Evolutionary conservation across 257 asterid genomes (phyloP), one percentile per base, ranked within the genome.

Genomic region (Scutellaria minor): DNA sequence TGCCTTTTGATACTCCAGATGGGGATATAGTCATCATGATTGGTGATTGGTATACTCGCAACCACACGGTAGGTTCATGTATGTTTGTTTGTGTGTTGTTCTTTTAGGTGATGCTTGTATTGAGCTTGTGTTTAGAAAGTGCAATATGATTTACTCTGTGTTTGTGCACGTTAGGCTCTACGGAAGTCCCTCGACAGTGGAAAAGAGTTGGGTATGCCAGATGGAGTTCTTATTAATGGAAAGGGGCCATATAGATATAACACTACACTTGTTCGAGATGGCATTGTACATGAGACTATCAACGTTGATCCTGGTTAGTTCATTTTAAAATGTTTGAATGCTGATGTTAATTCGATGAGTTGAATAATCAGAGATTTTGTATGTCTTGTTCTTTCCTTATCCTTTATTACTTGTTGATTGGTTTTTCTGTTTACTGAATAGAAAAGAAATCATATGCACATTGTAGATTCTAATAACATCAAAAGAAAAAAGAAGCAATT

Each of bases 31-130:
- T 37, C 44, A 57, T 57, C 20, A 57, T 12, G 64, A 27, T 57
- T 27, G 64, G 64, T 57, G 64, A 57, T 57, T 57, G 64, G 64
- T 57, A 27, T 57, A 57, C 64, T 31, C 64, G 44, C 18, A 57
- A 27, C 13, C 64, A 57, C 9, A 57, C 64, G 45, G 64, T 57
- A 31, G 31, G 64, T 57, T 37, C 64, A 31, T 31, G 37, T 31
- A 31, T 31, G 37, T 27, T 31, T 57, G 7, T 12, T 31, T 57
- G 7, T 12, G 37, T 9, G 62, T 5, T 22, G 61, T 13, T 55
- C 20, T 57, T 12, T 8, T 8, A 6, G 48, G 12, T 6, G 4
- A 2, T 8, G 5, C 0, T 27, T 11, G 6, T 57, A 12, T 31
- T 57, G 64, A 27, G 42, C 44, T 57, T 6, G 42, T 2, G 64